Evolutionary conservation across 2,329 filamentous ascomycete genomes (phyloP).

Genomic region (Bisporella sp.): DNA sequence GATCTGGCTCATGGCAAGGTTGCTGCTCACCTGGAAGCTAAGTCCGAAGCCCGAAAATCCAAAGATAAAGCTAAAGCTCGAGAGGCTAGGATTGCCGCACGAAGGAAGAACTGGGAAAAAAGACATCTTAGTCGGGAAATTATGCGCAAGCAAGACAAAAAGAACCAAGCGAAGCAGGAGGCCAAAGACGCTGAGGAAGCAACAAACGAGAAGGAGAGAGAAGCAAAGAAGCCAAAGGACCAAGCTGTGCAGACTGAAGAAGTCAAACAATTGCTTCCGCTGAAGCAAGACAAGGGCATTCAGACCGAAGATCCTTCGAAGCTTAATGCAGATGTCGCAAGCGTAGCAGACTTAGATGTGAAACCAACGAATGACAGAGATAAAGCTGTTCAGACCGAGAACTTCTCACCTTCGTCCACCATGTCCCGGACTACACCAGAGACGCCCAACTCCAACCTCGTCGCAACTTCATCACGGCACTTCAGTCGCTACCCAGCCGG

Average conservation of each 20-base stretch:
- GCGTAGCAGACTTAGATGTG: not conserved
- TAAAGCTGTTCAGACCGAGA: constrained; percentile 19
- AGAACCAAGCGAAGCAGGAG: constrained; percentile 32
- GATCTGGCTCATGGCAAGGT: constrained; percentile 55
- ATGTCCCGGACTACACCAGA: constrained; percentile 16
- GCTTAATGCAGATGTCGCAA: not conserved
- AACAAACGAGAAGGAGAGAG: constrained; percentile 30
- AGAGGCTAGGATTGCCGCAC: constrained; percentile 38
- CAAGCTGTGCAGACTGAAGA: constrained; percentile 20
- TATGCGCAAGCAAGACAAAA: constrained; percentile 33
- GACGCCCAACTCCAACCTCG: constrained; percentile 17
- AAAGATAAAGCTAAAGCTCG: constrained; percentile 20
- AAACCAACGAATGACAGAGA: constrained; percentile 12
- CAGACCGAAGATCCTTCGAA: constrained; percentile 18
- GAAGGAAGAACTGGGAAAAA: constrained; percentile 42
- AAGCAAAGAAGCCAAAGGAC: constrained; percentile 29
- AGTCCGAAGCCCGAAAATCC: constrained; percentile 33
- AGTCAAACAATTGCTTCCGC: constrained; percentile 4
- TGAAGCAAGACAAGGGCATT: constrained; percentile 13
- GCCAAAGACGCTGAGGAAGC: constrained; percentile 33
- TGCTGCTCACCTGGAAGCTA: constrained; percentile 42
- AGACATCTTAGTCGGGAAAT: constrained; percentile 34
- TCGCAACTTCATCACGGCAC: constrained; percentile 3
- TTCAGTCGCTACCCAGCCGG: not conserved
- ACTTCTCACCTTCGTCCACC: constrained; percentile 4